phyloP scores from a whole-genome alignment of 1,139 yeast species.

The Nakaseomyces uthaithaninus region DNA sequence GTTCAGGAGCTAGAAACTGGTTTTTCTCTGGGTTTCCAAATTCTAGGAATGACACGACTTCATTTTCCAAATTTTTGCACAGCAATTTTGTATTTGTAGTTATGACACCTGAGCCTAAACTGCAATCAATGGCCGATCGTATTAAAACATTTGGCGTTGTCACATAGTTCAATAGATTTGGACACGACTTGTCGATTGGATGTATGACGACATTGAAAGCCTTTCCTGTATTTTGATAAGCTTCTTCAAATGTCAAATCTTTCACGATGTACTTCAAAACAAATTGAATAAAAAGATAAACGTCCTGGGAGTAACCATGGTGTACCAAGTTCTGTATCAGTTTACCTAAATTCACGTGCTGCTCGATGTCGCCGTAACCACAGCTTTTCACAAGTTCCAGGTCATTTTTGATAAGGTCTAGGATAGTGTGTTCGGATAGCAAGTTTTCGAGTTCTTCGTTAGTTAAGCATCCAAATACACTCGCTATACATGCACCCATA shows the following conservation, averaged over 20 bases:
- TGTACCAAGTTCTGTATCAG: constrained; percentile 58
- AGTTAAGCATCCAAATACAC: constrained; percentile 65
- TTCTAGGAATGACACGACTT: constrained; percentile 39
- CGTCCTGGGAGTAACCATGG: constrained; percentile 81
- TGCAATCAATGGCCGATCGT: constrained; percentile 62
- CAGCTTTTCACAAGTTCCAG: constrained; percentile 37
- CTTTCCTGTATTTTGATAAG: constrained; percentile 75
- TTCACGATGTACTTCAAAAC: constrained; percentile 67
- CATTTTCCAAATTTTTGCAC: constrained; percentile 60
- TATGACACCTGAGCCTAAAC: constrained; percentile 57
- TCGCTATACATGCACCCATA: constrained; percentile 88
- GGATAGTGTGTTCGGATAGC: constrained; percentile 27
- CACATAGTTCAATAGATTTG: constrained; percentile 74
- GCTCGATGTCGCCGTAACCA: constrained; percentile 48
- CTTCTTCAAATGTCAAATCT: constrained; percentile 86
- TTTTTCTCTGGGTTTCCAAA: constrained; percentile 20
- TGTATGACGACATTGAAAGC: constrained; percentile 84
- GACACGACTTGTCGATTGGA: constrained; percentile 61
- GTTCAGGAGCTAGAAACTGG: constrained; percentile 40
- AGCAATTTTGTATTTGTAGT: constrained; percentile 54
- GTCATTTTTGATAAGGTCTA: constrained; percentile 36
- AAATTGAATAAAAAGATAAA: constrained; percentile 66
- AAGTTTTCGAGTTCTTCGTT: constrained; percentile 31
- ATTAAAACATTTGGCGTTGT: constrained; percentile 93
- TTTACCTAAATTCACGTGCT: constrained; percentile 57